Conservation (phyloP, 164 flowering plant species). For the Cinnamomum chago region DNA sequence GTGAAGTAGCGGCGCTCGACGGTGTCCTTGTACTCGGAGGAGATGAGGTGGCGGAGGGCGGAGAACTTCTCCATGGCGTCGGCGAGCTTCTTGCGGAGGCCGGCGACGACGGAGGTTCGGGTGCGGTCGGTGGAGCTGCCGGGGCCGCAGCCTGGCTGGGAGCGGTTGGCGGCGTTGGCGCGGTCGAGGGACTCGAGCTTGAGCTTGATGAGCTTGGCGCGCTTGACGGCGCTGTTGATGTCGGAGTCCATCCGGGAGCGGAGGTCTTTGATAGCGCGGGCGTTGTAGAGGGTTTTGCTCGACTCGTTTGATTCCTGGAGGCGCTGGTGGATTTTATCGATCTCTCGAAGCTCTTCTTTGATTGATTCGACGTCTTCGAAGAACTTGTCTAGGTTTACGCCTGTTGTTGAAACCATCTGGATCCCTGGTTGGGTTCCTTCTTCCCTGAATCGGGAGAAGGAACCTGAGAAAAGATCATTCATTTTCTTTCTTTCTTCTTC, state of each 20-base stretch:
- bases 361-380: conserved; percentile 36
- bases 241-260: conserved; percentile 32
- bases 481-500: conserved; percentile 10
- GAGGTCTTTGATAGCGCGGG: conserved; percentile 25
- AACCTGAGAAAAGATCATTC: conserved; percentile 20
- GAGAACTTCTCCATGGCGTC: conserved; percentile 27
- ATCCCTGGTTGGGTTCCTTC: not conserved
- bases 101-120: conserved; percentile 25
- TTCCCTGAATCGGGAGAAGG: conserved; percentile 7
- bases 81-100: conserved; percentile 25
- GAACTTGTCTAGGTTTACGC: conserved; percentile 32
- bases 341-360: conserved; percentile 30
- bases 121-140: conserved; percentile 36
- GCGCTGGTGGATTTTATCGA: conserved; percentile 22
- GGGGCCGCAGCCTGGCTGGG: conserved; percentile 33
- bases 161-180: conserved; percentile 28
- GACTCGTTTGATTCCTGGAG: conserved; percentile 28
- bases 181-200: conserved; percentile 31
- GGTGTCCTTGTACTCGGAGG: conserved; percentile 29
- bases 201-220: conserved; percentile 27
- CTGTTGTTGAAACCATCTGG: not conserved
- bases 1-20: conserved; percentile 28
- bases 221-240: conserved; percentile 17
- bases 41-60: conserved; percentile 12
- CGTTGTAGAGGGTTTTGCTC: conserved; percentile 34